Evolutionary conservation across 352 stramenopile species (phyloP), one percentile per base, ranked within the genome.

Genomic region (Globisporangium mamillatum): DNA sequence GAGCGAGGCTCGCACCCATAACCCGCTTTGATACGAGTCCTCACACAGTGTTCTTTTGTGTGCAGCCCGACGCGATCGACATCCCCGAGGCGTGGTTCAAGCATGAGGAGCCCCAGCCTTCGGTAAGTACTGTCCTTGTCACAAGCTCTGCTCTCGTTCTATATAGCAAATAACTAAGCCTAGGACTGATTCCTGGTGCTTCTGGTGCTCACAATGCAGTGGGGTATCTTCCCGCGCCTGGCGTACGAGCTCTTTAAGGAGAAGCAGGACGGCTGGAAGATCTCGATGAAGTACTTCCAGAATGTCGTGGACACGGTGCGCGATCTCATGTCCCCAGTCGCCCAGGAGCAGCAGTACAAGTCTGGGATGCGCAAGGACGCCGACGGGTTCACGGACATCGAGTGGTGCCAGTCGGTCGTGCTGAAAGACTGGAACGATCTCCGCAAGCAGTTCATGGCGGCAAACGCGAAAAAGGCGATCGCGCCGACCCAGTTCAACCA

Each of bases 201-300:
- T 6, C 38, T 6, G 12, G 16, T 22, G n/a, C 41, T 16, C 7
- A 4, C 4, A 32, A 24, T 38, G 48, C 50, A 90, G 83, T 98
- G 93, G 93, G 93, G 92, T 18, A 92, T 98, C 67, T 98, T 97
- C 70, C 91, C 92, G 24, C 88, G 89, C 3, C 78, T 98, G 10
- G 94, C 92, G 18, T 98, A 98, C 76, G 91, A 98, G 53, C 66
- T 98, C 29, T 98, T 98, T 76, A 87, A 97, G 69, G 88, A 98
- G 68, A 97, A 97, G 70, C 82, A 97, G 67, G 94, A 98, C 64
- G 94, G 94, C 63, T 98, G 94, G 94, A 98, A 98, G 75, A 95
- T 98, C 71, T 97, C 91, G 32, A 98, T 98, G 94, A 98, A 98
- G 79, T 98, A 98, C 74, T 98, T 98, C 72, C 94, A 98, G 71